Conservation (phyloP, 2,329 filamentous ascomycete genomes). For the Chaetomium sp. region DNA sequence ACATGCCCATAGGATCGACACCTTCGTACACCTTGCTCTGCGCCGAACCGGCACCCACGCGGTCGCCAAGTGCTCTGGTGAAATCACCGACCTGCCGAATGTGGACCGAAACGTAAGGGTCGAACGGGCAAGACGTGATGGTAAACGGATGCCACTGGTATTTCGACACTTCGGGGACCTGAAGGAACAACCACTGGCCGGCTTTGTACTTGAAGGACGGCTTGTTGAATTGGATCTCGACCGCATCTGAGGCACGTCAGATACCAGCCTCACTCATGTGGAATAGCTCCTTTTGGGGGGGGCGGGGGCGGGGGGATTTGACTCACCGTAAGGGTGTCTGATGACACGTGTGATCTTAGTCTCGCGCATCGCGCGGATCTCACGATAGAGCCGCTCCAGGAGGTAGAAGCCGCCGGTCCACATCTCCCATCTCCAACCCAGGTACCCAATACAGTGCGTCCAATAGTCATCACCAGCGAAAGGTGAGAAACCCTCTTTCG, state of each 20-base stretch:
- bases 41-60: slow-evolving; percentile 81
- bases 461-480: slow-evolving; percentile 80
- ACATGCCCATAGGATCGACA: slow-evolving; percentile 92
- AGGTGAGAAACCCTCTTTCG: slow-evolving; percentile 63
- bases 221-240: slow-evolving; percentile 96
- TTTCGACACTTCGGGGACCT: slow-evolving; percentile 79
- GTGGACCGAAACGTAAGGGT: slow-evolving; percentile 90
- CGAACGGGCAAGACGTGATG: slow-evolving; percentile 95
- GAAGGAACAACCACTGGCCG: slow-evolving; percentile 95
- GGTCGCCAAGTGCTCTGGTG: slow-evolving; percentile 86
- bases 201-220: slow-evolving; percentile 97
- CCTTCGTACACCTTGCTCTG: slow-evolving; percentile 87
- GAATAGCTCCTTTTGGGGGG: background rate
- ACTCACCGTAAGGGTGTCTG: slow-evolving; percentile 83
- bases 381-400: slow-evolving; percentile 80
- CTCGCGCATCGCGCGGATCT: slow-evolving; percentile 73
- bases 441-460: slow-evolving; percentile 88
- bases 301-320: no score
- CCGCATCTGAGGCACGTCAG: slow-evolving; percentile 58
- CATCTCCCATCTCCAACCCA: slow-evolving; percentile 96
- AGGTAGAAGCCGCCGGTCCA: slow-evolving; percentile 81
- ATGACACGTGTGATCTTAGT: slow-evolving; percentile 92
- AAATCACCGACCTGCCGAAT: slow-evolving; percentile 96
- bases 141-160: slow-evolving; percentile 99
- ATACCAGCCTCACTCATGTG: background rate